These are phyloP conservation scores for Claviceps pazoutovae DNA, from an alignment of 2,329 filamentous ascomycete species.

Conservation along the genomic window DNA sequence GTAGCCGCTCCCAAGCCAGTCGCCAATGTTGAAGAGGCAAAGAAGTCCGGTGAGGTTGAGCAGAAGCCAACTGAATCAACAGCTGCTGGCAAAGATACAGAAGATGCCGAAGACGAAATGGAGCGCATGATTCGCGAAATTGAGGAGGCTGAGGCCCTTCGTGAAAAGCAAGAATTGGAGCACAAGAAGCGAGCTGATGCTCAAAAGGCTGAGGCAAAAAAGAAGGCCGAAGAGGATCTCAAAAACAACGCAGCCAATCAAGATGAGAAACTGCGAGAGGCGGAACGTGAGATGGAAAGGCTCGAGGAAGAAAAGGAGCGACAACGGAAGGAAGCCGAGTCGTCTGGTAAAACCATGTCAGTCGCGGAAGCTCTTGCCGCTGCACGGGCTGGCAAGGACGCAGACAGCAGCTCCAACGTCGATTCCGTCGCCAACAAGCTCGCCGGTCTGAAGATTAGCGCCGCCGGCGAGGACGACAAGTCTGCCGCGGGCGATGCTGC, in stretches of 20 bases:
- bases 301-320: conserved; percentile 57
- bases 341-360: conserved; percentile 31
- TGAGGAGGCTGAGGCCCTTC: conserved; percentile 39
- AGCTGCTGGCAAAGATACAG: conserved; percentile 14
- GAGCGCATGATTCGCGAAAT: conserved; percentile 49
- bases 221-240: conserved; percentile 31
- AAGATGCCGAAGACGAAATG: conserved; percentile 39
- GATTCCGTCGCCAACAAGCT: conserved; percentile 34
- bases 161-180: conserved; percentile 34
- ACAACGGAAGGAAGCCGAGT: conserved; percentile 36
- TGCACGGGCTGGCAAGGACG: conserved; percentile 25
- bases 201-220: conserved; percentile 32
- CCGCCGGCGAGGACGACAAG: conserved; percentile 16
- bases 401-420: conserved; percentile 21
- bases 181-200: conserved; percentile 32
- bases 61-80: conserved; percentile 17
- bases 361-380: conserved; percentile 38
- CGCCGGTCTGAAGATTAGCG: conserved; percentile 33
- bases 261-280: conserved; percentile 55
- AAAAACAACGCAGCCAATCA: conserved; percentile 37
- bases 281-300: conserved; percentile 58
- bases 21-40: background rate
- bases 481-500: conserved; percentile 26
- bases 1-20: conserved; percentile 3
- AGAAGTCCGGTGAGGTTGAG: conserved; percentile 6